These are phyloP conservation scores for Gentiana dahurica DNA, from an alignment of 257 asterid genomes.

Conservation along the genomic window DNA sequence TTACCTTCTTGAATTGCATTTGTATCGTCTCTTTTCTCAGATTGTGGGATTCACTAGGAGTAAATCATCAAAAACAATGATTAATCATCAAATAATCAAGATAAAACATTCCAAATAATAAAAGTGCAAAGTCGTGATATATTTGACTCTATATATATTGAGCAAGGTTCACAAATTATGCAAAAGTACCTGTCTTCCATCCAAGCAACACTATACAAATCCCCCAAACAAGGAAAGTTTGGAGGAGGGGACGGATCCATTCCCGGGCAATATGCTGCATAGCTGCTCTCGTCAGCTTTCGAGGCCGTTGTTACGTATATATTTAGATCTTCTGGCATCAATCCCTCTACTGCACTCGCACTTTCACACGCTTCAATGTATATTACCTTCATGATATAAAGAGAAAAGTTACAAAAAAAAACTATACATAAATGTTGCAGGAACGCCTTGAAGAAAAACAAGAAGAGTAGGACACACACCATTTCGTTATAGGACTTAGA, in stretches of 20 bases:
- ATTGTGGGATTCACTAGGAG: constrained; percentile 71
- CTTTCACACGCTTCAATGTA: constrained; percentile 89
- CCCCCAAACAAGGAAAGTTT: constrained; percentile 76
- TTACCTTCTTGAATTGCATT: constrained; percentile 64
- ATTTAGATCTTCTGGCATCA: constrained; percentile 66
- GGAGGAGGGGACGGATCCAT: constrained; percentile 60
- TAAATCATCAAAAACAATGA: neutral
- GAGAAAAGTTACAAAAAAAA: neutral
- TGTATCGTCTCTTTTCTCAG: constrained; percentile 53
- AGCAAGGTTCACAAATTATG: too few relatives aligned
- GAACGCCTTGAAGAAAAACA: neutral
- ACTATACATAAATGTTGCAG: neutral
- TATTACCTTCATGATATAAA: constrained; percentile 38
- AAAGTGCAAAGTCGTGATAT: too few relatives aligned
- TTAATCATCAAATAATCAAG: neutral
- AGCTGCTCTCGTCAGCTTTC: constrained; percentile 79
- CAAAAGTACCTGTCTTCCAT: constrained; percentile 81
- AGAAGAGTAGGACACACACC: constrained; percentile 18
- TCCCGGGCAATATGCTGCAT: constrained; percentile 82
- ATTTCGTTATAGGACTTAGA: constrained; percentile 72
- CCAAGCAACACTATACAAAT: constrained; percentile 91
- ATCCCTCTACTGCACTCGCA: constrained; percentile 79
- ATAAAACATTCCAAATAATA: too few relatives aligned
- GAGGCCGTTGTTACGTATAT: constrained; percentile 86
- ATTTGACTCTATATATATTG: too few relatives aligned